phyloP scores from a whole-genome alignment of 371 early-diverging fungal genomes.

The Chytridium lagenaria region DNA sequence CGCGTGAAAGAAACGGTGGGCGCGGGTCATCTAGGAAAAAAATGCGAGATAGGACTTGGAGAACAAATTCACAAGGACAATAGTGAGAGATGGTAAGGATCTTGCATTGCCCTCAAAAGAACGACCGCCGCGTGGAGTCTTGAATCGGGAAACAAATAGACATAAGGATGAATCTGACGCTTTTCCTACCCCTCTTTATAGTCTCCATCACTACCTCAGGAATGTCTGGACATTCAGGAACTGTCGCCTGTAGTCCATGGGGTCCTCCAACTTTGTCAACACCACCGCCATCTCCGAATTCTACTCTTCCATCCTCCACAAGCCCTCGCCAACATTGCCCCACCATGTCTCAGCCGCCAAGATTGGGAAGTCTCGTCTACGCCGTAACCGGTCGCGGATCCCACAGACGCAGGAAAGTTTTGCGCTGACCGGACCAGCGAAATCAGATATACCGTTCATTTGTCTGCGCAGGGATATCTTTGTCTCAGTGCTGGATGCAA shows the following conservation, averaged over 20 bases:
- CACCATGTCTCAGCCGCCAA: neutral
- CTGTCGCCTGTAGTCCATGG: conserved; percentile 1
- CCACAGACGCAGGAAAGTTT: neutral
- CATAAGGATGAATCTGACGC: too few relatives aligned
- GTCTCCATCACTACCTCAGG: neutral
- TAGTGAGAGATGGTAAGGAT: too few relatives aligned
- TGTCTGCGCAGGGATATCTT: conserved; percentile 3
- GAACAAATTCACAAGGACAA: too few relatives aligned
- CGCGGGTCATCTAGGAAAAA: too few relatives aligned
- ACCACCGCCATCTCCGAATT: neutral
- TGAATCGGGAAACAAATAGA: too few relatives aligned
- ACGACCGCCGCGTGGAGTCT: too few relatives aligned
- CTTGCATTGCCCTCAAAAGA: too few relatives aligned
- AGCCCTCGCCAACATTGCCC: neutral
- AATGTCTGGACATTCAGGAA: conserved; percentile 10
- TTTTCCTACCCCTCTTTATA: too few relatives aligned
- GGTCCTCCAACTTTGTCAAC: conserved; percentile 2
- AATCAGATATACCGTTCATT: neutral
- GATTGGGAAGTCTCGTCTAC: conserved; percentile 7
- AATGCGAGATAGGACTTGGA: too few relatives aligned
- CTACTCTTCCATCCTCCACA: neutral
- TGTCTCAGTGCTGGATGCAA: conserved; percentile 1
- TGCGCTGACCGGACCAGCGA: neutral
- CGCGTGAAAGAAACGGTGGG: too few relatives aligned
- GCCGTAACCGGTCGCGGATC: neutral